phyloP scores from a whole-genome alignment of 1,284 basidiomycete genomes.

The Malassezia globosa region DNA sequence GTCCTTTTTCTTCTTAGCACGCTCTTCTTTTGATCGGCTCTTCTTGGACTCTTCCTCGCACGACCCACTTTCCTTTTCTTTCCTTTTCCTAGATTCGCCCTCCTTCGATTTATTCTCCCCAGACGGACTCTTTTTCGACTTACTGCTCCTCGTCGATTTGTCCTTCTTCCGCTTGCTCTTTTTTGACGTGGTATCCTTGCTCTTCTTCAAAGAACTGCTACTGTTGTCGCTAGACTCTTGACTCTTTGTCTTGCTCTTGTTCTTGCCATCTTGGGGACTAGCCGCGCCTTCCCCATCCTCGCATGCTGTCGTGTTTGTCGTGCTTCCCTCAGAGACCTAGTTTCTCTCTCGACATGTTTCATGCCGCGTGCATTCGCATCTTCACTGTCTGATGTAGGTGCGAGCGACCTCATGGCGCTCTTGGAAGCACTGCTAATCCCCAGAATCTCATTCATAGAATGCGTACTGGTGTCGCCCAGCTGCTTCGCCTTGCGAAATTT shows the following conservation, averaged over 20 bases:
- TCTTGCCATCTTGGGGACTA: too few relatives aligned
- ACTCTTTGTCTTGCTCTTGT: not conserved
- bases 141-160: conserved; percentile 4
- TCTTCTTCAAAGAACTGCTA: too few relatives aligned
- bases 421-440: too few relatives aligned
- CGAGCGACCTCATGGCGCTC: too few relatives aligned
- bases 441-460: conserved; percentile 41
- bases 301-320: not conserved
- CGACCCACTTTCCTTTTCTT: not conserved
- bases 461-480: conserved; percentile 28
- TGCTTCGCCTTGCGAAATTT: conserved; percentile 43
- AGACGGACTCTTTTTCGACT: not conserved
- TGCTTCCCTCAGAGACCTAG: not conserved
- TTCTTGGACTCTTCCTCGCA: not conserved
- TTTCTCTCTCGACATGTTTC: too few relatives aligned
- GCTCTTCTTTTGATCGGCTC: not conserved
- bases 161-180: not conserved
- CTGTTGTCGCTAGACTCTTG: too few relatives aligned
- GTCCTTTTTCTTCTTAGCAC: not conserved
- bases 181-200: too few relatives aligned
- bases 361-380: too few relatives aligned
- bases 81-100: not conserved
- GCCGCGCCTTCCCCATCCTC: too few relatives aligned
- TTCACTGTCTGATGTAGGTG: too few relatives aligned
- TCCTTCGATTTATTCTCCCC: too few relatives aligned